Conservation (phyloP, 2,329 filamentous ascomycete species). For the Thelonectria discophora region DNA sequence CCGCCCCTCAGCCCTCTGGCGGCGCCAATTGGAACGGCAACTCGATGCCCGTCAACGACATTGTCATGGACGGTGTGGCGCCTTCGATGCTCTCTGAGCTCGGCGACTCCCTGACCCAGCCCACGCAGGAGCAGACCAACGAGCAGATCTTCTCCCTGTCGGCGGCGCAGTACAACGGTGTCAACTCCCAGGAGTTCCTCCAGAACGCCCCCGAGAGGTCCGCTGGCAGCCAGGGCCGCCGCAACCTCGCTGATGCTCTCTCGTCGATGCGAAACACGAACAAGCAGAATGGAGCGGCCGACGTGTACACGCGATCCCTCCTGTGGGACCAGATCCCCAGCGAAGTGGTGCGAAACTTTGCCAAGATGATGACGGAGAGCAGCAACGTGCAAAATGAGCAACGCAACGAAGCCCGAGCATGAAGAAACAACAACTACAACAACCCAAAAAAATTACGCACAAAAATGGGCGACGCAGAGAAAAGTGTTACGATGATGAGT, state of each 20-base stretch:
- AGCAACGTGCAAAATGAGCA: constrained; percentile 59
- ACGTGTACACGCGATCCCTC: constrained; percentile 91
- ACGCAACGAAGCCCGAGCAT: constrained; percentile 55
- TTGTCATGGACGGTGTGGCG: constrained; percentile 51
- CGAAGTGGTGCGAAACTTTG: constrained; percentile 92
- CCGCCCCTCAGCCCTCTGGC: constrained; percentile 63
- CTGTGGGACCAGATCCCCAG: constrained; percentile 94
- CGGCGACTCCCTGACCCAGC: constrained; percentile 74
- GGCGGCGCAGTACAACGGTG: constrained; percentile 85
- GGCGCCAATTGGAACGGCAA: constrained; percentile 49
- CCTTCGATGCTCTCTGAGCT: constrained; percentile 72
- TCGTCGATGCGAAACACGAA: constrained; percentile 76
- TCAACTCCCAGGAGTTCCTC: constrained; percentile 73
- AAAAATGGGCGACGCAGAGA: constrained; percentile 43
- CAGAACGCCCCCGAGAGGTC: constrained; percentile 63
- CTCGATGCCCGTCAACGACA: constrained; percentile 56
- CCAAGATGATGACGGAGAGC: constrained; percentile 85
- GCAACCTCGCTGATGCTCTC: constrained; percentile 82
- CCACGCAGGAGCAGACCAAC: constrained; percentile 84
- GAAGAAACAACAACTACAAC: constrained; percentile 35
- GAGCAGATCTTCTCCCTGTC: constrained; percentile 90
- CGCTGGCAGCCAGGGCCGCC: constrained; percentile 68
- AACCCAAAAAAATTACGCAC: too few species aligned
- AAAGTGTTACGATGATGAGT: constrained; percentile 50
- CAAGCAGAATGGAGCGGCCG: constrained; percentile 76